A percentile compares a stretch with the other conserved stretches of the same genome.
phyloP scores from a whole-genome alignment of 2,329 filamentous ascomycete species.

The Aspergillus sclerotialis region DNA sequence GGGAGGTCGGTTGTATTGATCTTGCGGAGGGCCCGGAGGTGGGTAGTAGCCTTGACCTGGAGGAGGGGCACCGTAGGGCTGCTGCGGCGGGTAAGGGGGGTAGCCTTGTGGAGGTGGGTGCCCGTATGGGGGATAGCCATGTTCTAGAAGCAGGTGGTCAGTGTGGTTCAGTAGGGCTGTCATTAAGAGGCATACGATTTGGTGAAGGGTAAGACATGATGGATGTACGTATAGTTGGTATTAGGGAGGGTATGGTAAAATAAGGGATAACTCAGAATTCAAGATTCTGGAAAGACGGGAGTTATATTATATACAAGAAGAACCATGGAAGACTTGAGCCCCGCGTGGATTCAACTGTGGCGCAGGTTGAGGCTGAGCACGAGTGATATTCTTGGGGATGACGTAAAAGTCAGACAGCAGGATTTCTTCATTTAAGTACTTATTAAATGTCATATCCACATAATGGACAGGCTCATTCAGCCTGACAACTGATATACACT shows the following conservation, averaged over 20 bases:
- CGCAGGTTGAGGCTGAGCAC: neutral
- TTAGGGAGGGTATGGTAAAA: too few relatives aligned
- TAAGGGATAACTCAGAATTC: too few relatives aligned
- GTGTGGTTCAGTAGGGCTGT: too few relatives aligned
- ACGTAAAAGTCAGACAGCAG: neutral
- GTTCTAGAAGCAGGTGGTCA: constrained; percentile 8
- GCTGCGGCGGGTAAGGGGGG: constrained; percentile 13
- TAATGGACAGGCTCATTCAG: neutral
- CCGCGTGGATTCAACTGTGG: constrained; percentile 1
- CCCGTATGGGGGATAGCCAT: constrained; percentile 21
- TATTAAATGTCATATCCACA: too few relatives aligned
- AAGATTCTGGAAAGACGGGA: too few relatives aligned
- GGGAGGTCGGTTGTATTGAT: constrained; percentile 10
- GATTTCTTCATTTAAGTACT: neutral
- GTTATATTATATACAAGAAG: too few relatives aligned
- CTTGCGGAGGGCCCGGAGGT: constrained; percentile 5
- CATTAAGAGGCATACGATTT: neutral
- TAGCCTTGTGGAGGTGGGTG: constrained; percentile 19
- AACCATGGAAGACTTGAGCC: too few relatives aligned
- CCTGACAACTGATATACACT: too few relatives aligned
- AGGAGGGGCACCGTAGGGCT: constrained; percentile 19
- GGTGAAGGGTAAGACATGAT: neutral
- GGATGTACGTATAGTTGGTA: neutral
- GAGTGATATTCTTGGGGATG: neutral
- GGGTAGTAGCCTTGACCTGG: constrained; percentile 22